These are phyloP conservation scores for Jaltomata sinuosa DNA, from an alignment of 257 asterid species.

Conservation along the genomic window DNA sequence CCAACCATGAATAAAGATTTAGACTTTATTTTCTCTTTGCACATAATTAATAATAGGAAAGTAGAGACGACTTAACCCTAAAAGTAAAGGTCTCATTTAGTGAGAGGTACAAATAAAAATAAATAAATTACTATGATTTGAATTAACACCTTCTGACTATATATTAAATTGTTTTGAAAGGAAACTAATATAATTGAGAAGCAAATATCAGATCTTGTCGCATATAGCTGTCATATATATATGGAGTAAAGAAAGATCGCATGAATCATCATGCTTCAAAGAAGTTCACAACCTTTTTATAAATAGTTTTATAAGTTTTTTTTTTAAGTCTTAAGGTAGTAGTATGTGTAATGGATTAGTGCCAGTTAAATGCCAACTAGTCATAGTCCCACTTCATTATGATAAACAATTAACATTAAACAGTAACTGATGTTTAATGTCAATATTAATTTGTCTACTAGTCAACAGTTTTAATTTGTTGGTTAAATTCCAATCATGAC, in stretches of 20 bases:
- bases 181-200: neutral
- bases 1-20: neutral
- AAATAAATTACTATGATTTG: neutral
- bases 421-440: neutral
- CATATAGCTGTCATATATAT: neutral
- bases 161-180: neutral
- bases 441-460: neutral
- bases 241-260: neutral
- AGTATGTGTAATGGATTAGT: neutral
- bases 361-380: neutral
- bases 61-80: neutral
- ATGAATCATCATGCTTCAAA: neutral
- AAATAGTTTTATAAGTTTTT: neutral
- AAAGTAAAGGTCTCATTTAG: no score
- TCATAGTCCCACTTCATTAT: neutral
- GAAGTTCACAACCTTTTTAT: neutral
- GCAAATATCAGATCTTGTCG: neutral
- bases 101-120: neutral
- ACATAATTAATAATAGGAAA: neutral
- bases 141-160: neutral
- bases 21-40: neutral
- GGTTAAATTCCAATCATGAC: neutral
- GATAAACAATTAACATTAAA: neutral
- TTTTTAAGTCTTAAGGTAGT: neutral
- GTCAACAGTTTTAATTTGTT: neutral